Evolutionary conservation across 306 rosid genomes (phyloP).

Genomic region (Biancaea sappan): DNA sequence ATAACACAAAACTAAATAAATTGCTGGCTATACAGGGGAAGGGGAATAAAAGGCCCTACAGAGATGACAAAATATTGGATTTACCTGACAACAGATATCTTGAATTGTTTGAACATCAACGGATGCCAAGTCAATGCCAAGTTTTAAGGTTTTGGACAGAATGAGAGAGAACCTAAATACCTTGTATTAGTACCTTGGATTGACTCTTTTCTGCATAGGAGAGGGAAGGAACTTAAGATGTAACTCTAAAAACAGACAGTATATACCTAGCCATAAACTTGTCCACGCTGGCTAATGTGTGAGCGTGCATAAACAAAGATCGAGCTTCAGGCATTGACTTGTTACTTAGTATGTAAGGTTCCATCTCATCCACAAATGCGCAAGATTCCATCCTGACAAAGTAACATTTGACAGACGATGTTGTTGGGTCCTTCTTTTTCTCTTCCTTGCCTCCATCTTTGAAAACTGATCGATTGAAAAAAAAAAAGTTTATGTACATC

Average conservation of each 20-base stretch:
- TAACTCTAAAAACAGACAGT: slow-evolving; percentile 9
- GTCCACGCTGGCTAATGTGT: slow-evolving; percentile 49
- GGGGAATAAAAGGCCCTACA: background rate
- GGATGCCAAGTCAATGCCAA: slow-evolving; percentile 51
- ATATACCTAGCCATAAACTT: slow-evolving; percentile 80
- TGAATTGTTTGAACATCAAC: slow-evolving; percentile 49
- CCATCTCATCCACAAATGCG: slow-evolving; percentile 41
- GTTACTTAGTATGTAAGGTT: slow-evolving; percentile 44
- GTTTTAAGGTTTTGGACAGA: slow-evolving; percentile 67
- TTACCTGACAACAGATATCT: slow-evolving; percentile 64
- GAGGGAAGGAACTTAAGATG: background rate
- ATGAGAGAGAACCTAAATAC: slow-evolving; percentile 74
- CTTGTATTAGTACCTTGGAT: slow-evolving; percentile 27
- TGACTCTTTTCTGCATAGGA: background rate
- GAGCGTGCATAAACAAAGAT: slow-evolving; percentile 73
- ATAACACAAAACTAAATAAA: background rate
- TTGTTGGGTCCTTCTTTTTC: slow-evolving; percentile 61
- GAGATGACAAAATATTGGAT: slow-evolving; percentile 18
- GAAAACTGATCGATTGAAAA: slow-evolving; percentile 57
- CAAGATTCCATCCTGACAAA: slow-evolving; percentile 61
- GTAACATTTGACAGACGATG: slow-evolving; percentile 74
- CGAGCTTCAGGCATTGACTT: slow-evolving; percentile 58
- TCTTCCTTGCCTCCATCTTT: slow-evolving; percentile 82
- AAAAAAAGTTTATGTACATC: slow-evolving; percentile 9
- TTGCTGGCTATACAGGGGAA: background rate